These are phyloP conservation scores for Symbiodinium pilosum DNA, from an alignment of 73 alveolate species.

Conservation along the genomic window DNA sequence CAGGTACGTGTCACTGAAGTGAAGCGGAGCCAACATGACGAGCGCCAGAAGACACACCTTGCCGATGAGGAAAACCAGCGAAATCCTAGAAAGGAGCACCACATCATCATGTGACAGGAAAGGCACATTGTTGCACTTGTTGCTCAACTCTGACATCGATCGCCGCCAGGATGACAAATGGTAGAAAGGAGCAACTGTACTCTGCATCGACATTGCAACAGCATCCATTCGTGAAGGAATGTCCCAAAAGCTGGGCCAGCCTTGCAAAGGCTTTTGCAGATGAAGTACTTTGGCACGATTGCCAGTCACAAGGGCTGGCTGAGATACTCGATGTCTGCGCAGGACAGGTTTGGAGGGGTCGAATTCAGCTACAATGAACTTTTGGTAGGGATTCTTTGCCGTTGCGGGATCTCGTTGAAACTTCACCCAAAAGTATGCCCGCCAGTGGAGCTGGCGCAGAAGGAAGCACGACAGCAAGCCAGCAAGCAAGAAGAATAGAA, in stretches of 20 bases:
- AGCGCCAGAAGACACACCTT: not conserved
- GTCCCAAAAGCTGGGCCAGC: not conserved
- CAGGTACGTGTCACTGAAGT: not conserved
- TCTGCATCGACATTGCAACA: not conserved
- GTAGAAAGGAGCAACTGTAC: not conserved
- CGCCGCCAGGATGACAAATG: not conserved
- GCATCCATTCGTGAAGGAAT: not conserved
- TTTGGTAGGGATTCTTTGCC: not conserved
- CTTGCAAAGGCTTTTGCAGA: not conserved
- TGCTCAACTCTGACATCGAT: not conserved
- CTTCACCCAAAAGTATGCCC: not conserved
- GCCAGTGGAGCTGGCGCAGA: not conserved
- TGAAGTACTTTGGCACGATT: not conserved
- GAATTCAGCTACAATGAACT: not conserved
- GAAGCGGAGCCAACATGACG: not conserved
- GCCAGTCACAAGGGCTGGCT: not conserved
- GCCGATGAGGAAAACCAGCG: not conserved
- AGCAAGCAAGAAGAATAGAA: not conserved
- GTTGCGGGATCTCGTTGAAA: not conserved
- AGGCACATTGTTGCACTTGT: not conserved
- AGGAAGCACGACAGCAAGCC: not conserved
- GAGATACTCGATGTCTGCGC: not conserved
- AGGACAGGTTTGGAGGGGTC: not conserved
- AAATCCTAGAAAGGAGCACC: not conserved
- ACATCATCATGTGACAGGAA: not conserved